A percentile compares a stretch with the other conserved stretches of the same genome.
These are phyloP conservation scores for Fusarium sp. DNA, from an alignment of 2,329 filamentous ascomycete species.

Conservation along the genomic window DNA sequence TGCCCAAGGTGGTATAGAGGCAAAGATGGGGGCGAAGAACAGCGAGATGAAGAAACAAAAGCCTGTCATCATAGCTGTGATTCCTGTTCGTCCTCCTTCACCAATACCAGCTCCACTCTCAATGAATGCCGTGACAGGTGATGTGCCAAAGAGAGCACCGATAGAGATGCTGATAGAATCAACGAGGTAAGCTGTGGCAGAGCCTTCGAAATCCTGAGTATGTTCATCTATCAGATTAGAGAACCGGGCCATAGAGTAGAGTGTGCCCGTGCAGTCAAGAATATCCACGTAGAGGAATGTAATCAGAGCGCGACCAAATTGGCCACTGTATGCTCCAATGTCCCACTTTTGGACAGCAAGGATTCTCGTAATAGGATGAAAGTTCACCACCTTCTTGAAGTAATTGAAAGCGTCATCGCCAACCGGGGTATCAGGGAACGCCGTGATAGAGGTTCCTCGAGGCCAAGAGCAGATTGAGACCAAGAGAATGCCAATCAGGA, in stretches of 20 bases:
- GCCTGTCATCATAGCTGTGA: slow-evolving; percentile 75
- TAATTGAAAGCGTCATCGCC: slow-evolving; percentile 80
- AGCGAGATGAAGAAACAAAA: slow-evolving; percentile 75
- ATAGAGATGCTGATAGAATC: slow-evolving; percentile 77
- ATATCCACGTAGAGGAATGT: slow-evolving; percentile 82
- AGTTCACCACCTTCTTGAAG: slow-evolving; percentile 83
- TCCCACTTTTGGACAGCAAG: slow-evolving; percentile 79
- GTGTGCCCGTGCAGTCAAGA: slow-evolving; percentile 77
- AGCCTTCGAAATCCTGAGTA: slow-evolving; percentile 82
- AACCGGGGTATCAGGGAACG: slow-evolving; percentile 76
- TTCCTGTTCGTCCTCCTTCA: slow-evolving; percentile 76
- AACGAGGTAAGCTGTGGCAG: slow-evolving; percentile 78
- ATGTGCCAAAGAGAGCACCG: slow-evolving; percentile 73
- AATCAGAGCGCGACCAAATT: slow-evolving; percentile 80
- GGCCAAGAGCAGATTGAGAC: slow-evolving; percentile 89
- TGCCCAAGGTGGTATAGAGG: slow-evolving; percentile 79
- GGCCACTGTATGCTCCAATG: slow-evolving; percentile 71
- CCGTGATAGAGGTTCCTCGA: slow-evolving; percentile 74
- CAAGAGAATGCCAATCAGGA: slow-evolving; percentile 81
- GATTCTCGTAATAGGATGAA: slow-evolving; percentile 77
- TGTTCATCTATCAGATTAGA: slow-evolving; percentile 70
- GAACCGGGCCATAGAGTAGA: slow-evolving; percentile 81
- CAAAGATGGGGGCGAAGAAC: slow-evolving; percentile 79
- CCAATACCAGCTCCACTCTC: slow-evolving; percentile 79
- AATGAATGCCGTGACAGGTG: slow-evolving; percentile 78